These are phyloP conservation scores for Gaeumannomyces tritici DNA, from an alignment of 2,329 filamentous ascomycete genomes.

Conservation along the genomic window DNA sequence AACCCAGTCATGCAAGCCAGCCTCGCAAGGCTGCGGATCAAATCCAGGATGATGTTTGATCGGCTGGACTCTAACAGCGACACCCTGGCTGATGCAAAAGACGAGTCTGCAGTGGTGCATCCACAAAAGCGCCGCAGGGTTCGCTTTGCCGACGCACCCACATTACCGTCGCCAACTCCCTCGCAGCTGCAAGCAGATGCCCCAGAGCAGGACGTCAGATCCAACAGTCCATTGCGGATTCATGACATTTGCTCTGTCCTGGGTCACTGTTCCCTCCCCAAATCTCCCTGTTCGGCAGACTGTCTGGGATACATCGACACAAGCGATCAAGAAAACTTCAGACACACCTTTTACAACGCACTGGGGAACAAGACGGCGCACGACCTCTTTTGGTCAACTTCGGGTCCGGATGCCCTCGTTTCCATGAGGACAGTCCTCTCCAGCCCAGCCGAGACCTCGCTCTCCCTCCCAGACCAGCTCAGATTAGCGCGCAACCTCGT, in stretches of 20 bases:
- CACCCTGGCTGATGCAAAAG: background rate
- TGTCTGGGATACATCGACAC: slow-evolving; percentile 5
- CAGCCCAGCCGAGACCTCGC: background rate
- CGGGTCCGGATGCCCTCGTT: background rate
- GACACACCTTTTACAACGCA: slow-evolving; percentile 6
- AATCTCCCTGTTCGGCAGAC: background rate
- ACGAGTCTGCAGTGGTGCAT: background rate
- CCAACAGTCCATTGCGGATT: background rate
- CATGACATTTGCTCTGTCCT: slow-evolving; percentile 2
- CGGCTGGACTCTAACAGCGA: background rate
- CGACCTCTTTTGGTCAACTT: background rate
- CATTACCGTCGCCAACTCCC: no score
- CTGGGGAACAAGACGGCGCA: background rate
- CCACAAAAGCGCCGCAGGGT: background rate
- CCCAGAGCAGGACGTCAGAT: no score
- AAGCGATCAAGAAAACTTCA: background rate
- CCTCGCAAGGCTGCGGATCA: background rate
- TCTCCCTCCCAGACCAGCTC: slow-evolving; percentile 5
- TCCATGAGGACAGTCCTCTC: slow-evolving; percentile 1
- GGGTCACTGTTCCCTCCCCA: background rate
- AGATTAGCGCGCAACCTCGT: slow-evolving; percentile 5
- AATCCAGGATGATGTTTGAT: background rate
- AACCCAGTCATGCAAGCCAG: background rate
- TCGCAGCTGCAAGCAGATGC: no score
- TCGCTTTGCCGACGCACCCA: background rate